These are phyloP conservation scores for Flaveria floridana DNA, from an alignment of 140 eudicot species.

Conservation along the genomic window DNA sequence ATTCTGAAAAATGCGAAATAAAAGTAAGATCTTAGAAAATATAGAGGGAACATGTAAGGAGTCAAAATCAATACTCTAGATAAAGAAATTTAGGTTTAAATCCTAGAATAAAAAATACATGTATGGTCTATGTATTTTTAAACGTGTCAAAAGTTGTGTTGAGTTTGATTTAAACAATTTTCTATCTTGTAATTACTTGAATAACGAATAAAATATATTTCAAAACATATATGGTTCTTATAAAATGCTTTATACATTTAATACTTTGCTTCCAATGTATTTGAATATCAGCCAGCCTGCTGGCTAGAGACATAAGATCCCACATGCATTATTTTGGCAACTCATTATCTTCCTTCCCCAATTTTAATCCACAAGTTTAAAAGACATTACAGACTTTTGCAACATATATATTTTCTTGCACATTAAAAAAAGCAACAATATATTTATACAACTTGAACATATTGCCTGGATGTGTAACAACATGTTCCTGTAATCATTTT, in stretches of 20 bases:
- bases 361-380: slow-evolving; percentile 5
- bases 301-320: slow-evolving; percentile 27
- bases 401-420: not conserved
- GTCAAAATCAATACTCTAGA: not conserved
- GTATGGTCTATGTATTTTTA: not conserved
- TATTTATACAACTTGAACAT: not conserved
- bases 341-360: slow-evolving; percentile 8
- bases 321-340: slow-evolving; percentile 26
- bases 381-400: not conserved
- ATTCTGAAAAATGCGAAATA: too few relatives aligned
- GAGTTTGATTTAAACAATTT: not conserved
- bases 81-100: too few relatives aligned
- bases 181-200: not conserved
- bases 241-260: not conserved
- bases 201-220: not conserved
- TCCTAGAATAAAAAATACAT: not conserved
- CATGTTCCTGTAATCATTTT: slow-evolving; percentile 6
- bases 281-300: slow-evolving; percentile 25
- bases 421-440: not conserved
- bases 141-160: too few relatives aligned
- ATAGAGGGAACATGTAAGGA: too few relatives aligned
- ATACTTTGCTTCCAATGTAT: slow-evolving; percentile 15
- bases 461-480: slow-evolving; percentile 4
- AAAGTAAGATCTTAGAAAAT: too few relatives aligned
- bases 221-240: not conserved